Evolutionary conservation across 1,284 basidiomycete genomes (phyloP).

Genomic region (Leccinum pachyderme): DNA sequence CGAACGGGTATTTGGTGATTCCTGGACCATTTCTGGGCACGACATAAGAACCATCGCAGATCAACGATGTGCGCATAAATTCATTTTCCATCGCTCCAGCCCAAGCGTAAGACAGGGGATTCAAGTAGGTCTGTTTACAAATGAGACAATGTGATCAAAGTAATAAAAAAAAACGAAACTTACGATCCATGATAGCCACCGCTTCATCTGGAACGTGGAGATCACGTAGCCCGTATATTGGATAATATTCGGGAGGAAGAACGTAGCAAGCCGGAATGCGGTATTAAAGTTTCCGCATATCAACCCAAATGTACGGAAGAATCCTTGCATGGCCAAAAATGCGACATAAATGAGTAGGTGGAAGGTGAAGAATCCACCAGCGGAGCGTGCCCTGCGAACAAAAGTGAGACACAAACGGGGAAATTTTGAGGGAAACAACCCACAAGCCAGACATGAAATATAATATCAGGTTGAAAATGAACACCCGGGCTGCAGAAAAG

Average conservation of each 20-base stretch:
- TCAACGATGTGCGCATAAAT: slow-evolving; percentile 68
- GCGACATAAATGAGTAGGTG: slow-evolving; percentile 63
- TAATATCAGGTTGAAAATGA: slow-evolving; percentile 68
- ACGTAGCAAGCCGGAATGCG: slow-evolving; percentile 58
- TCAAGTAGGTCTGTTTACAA: slow-evolving; percentile 60
- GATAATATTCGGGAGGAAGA: slow-evolving; percentile 64
- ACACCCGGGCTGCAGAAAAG: slow-evolving; percentile 61
- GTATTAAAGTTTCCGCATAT: slow-evolving; percentile 63
- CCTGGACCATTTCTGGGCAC: slow-evolving; percentile 69
- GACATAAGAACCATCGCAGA: slow-evolving; percentile 68
- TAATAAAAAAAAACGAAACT: not conserved
- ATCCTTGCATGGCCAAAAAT: slow-evolving; percentile 67
- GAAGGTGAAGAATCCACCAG: slow-evolving; percentile 70
- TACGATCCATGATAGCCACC: slow-evolving; percentile 88
- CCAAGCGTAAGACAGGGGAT: slow-evolving; percentile 79
- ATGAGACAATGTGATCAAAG: slow-evolving; percentile 6
- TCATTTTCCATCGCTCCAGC: slow-evolving; percentile 82
- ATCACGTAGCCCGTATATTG: slow-evolving; percentile 62
- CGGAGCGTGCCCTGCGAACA: slow-evolving; percentile 43
- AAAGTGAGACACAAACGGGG: slow-evolving; percentile 3
- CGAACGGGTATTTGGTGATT: slow-evolving; percentile 65
- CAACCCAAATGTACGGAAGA: slow-evolving; percentile 71
- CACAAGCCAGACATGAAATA: slow-evolving; percentile 73
- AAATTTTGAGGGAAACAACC: slow-evolving; percentile 6
- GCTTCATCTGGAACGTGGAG: slow-evolving; percentile 74